Conservation (phyloP, 306 rosid genomes). For the Bauhinia variegata region DNA sequence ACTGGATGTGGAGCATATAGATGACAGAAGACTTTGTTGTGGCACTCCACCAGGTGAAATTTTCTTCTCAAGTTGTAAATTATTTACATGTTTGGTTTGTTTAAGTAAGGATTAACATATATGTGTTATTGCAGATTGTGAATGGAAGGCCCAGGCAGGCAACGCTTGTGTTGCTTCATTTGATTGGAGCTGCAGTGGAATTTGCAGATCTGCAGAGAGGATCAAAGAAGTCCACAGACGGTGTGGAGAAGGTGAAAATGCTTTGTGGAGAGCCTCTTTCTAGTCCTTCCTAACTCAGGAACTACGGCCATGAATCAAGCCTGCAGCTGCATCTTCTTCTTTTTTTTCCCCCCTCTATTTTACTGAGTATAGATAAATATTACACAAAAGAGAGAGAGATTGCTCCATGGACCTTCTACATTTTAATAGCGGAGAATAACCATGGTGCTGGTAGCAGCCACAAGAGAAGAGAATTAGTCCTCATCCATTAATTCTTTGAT, state of each 20-base stretch:
- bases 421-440: constrained; percentile 69
- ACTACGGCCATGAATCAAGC: constrained; percentile 30
- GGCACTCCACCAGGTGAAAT: constrained; percentile 95
- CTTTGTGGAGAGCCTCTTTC: constrained; percentile 90
- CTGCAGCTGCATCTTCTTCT: constrained; percentile 29
- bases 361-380: constrained; percentile 52
- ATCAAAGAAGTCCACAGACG: constrained; percentile 94
- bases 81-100: constrained; percentile 17
- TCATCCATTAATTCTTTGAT: constrained; percentile 71
- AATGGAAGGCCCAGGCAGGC: constrained; percentile 99
- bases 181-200: constrained; percentile 99
- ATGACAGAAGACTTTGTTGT: constrained; percentile 91
- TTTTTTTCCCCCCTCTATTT: constrained; percentile 28
- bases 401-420: constrained; percentile 63
- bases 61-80: not conserved
- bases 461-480: constrained; percentile 36
- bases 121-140: constrained; percentile 75
- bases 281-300: constrained; percentile 82
- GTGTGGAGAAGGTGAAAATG: constrained; percentile 92
- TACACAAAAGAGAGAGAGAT: constrained; percentile 38
- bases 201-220: constrained; percentile 93
- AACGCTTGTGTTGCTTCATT: constrained; percentile 95
- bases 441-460: constrained; percentile 68
- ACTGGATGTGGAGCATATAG: constrained; percentile 87
- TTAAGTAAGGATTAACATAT: constrained; percentile 12